Percentiles rank a stretch among this genome's conserved stretches.
phyloP scores from a whole-genome alignment of 345 rosid genomes.

The Lepidium sativum region DNA sequence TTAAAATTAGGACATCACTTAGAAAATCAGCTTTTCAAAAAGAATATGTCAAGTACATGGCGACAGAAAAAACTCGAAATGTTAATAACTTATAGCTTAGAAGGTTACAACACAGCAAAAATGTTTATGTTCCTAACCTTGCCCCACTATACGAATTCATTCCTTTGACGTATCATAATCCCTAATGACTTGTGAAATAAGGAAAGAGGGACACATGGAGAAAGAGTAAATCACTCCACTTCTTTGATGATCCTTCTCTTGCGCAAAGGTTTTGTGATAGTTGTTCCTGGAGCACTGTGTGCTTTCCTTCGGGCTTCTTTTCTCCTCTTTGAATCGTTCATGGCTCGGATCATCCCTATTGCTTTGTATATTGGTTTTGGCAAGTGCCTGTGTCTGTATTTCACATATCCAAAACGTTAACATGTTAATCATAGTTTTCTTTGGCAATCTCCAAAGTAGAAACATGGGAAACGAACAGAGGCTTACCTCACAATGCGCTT shows the following conservation, averaged over 20 bases:
- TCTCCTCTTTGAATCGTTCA: constrained; percentile 59
- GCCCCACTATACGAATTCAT: not conserved
- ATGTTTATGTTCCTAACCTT: not conserved
- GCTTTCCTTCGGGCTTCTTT: constrained; percentile 82
- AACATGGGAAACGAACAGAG: not conserved
- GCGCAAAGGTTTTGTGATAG: constrained; percentile 44
- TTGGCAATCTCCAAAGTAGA: not conserved
- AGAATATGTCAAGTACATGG: not conserved
- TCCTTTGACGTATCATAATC: not conserved
- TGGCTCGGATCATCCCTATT: constrained; percentile 29
- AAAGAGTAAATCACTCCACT: constrained; percentile 41
- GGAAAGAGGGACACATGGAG: not conserved
- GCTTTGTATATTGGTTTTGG: constrained; percentile 86
- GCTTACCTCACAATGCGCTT: constrained; percentile 79
- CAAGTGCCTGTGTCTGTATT: constrained; percentile 80
- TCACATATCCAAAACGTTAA: constrained; percentile 19
- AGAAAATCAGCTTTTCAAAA: not conserved
- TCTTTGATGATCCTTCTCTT: constrained; percentile 71
- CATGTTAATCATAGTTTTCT: not conserved
- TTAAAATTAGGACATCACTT: not conserved
- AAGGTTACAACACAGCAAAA: constrained; percentile 6
- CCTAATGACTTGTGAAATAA: not conserved
- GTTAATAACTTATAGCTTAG: not conserved
- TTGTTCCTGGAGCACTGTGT: constrained; percentile 81
- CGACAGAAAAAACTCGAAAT: not conserved